Percentiles rank a stretch among this genome's conserved stretches.
phyloP scores from a whole-genome alignment of 257 asterid genomes.

The Rhazya stricta region DNA sequence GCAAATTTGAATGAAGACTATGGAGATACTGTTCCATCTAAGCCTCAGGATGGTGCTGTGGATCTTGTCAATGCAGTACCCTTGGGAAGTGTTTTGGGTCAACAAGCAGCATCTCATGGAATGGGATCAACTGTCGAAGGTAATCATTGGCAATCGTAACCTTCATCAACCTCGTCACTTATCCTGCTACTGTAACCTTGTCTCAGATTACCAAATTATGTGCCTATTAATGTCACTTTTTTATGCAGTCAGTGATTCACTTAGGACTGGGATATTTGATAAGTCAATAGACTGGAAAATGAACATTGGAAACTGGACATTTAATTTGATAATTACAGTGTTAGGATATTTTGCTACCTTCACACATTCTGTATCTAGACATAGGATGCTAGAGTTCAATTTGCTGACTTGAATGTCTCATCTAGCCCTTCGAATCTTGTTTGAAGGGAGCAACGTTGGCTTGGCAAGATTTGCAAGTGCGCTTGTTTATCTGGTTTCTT shows the following conservation, averaged over 20 bases:
- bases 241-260: background rate
- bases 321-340: background rate
- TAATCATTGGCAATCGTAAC: slow-evolving; percentile 19
- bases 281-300: background rate
- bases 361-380: background rate
- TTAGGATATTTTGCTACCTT: background rate
- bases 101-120: slow-evolving; percentile 24
- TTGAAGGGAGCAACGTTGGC: slow-evolving; percentile 6
- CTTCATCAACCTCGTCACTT: background rate
- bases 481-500: slow-evolving; percentile 10
- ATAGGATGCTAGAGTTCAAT: background rate
- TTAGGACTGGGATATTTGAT: background rate
- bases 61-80: slow-evolving; percentile 25
- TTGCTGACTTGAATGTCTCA: background rate
- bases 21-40: slow-evolving; percentile 74
- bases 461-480: background rate
- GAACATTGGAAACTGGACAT: background rate
- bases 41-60: slow-evolving; percentile 42
- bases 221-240: background rate
- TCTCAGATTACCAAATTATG: background rate
- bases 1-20: slow-evolving; percentile 45
- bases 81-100: slow-evolving; percentile 29
- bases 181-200: background rate
- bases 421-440: background rate
- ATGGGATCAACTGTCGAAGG: slow-evolving; percentile 50